Base-by-base conservation (phyloP, 495 filamentous ascomycete species). In the Cryomyces antarcticus region DNA sequence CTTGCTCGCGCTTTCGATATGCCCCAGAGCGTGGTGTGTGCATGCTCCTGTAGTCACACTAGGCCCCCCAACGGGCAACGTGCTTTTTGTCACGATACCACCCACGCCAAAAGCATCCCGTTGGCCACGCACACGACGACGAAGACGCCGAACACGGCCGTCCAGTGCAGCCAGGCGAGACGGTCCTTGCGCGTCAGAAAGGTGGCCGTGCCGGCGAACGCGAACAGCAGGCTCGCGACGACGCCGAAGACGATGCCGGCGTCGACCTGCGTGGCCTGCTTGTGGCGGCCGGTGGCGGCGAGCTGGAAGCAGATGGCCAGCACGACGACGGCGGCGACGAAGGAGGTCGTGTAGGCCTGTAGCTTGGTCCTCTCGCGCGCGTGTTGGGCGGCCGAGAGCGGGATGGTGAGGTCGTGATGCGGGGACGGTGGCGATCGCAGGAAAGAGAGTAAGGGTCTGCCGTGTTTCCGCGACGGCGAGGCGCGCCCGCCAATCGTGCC, bases 191-290 rank as follows among this genome's bases (percentile, higher is more conserved):
- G 61, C 13, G 70, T 28, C 55, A 70, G 61, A 46, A 64, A 58
- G 5, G 66, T 9, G 9, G 33, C 68, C 7, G 75, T 51, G 5
- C 62, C 75, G 11, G 65, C 58, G 31, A 67, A 65, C 7, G 69
- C 72, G 50, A 72, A 67, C 41, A 70, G 58, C 27, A 77, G 49
- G 41, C 66, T 69, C 0, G 64, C 54, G 17, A 69, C 58, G n/a
- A 75, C 70, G 7, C 72, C 74, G 13, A 73, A 53, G 6, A 73
- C 62, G 29, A 73, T 72, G 17, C 72, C 77, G 2, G 64, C 65
- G 45, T 78, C 73, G 4, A 79, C 75, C 47, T 74, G 67, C 37
- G 68, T 53, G 1, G 61, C 57, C 42, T 69, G 58, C 52, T 65
- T 69, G 43, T 67, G 66, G 4, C 63, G 58, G 4, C 72, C 71